Percentiles rank a stretch among this genome's conserved stretches.
These are phyloP conservation scores for Macrolepiota dolichaula DNA, from an alignment of 768 basidiomycete species.

Conservation along the genomic window DNA sequence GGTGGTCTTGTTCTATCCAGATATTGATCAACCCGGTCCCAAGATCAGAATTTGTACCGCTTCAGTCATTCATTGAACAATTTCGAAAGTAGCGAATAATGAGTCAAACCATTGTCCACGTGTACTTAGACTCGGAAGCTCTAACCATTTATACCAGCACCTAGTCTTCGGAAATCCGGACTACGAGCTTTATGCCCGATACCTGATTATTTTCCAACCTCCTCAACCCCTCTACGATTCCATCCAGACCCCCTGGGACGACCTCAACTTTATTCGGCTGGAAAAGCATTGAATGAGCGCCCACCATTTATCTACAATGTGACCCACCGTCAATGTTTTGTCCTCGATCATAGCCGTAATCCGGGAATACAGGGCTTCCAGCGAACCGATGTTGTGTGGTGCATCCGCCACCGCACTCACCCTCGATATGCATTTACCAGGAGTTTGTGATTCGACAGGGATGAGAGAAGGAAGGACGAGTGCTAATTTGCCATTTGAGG, in stretches of 20 bases:
- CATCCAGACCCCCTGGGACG: conserved; percentile 39
- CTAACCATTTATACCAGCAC: too few species aligned
- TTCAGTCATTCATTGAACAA: too few species aligned
- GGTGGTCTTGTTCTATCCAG: too few species aligned
- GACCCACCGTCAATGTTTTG: conserved; percentile 30
- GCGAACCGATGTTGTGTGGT: conserved; percentile 17
- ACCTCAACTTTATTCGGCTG: conserved; percentile 43
- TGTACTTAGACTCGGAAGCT: too few species aligned
- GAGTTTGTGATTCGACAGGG: conserved; percentile 9
- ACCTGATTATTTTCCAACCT: conserved; percentile 35
- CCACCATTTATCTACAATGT: not conserved
- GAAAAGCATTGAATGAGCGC: not conserved
- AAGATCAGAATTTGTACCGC: too few species aligned
- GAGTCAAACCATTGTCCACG: too few species aligned
- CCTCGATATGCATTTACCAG: conserved; percentile 11
- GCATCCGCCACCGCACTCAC: conserved; percentile 20
- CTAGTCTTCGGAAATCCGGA: conserved; percentile 12
- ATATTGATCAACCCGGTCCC: too few species aligned
- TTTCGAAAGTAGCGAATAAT: too few species aligned
- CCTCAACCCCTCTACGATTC: conserved; percentile 37
- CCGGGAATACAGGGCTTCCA: conserved; percentile 20
- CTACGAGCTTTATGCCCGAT: conserved; percentile 40
- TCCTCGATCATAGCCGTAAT: conserved; percentile 27
- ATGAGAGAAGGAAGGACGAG: conserved; percentile 25
- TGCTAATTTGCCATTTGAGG: conserved; percentile 31